A percentile compares a stretch with the other conserved stretches of the same genome.
Conservation (phyloP, 1,284 basidiomycete genomes). For the Moesziomyces globuligerus region DNA sequence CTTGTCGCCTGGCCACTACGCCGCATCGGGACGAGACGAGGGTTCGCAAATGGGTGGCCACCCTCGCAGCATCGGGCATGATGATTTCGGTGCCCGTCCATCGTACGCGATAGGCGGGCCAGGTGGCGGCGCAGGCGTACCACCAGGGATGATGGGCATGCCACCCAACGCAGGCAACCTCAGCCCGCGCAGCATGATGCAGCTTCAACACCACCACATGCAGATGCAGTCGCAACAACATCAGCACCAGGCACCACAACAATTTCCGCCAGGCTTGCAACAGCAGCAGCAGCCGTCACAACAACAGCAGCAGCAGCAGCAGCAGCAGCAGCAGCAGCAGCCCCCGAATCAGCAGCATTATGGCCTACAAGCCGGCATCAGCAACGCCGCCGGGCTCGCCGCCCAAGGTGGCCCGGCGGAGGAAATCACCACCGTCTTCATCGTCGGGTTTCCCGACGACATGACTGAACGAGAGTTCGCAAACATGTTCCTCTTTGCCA, state of each 20-base stretch:
- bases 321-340: slow-evolving; percentile 25
- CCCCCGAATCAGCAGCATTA: slow-evolving; percentile 27
- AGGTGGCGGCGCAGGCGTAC: slow-evolving; percentile 4
- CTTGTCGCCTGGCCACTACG: slow-evolving; percentile 32
- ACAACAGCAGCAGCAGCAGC: slow-evolving; percentile 32
- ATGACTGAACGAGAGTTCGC: slow-evolving; percentile 99
- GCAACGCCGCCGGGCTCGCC: slow-evolving; percentile 17
- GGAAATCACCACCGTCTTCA: slow-evolving; percentile 97
- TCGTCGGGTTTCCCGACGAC: slow-evolving; percentile 98
- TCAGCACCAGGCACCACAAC: slow-evolving; percentile 22
- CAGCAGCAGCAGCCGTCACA: slow-evolving; percentile 12
- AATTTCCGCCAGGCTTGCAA: slow-evolving; percentile 16
- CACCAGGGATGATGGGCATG: slow-evolving; percentile 29
- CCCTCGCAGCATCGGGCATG: slow-evolving; percentile 27
- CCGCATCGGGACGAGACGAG: slow-evolving; percentile 24
- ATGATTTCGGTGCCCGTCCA: slow-evolving; percentile 32
- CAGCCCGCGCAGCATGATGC: slow-evolving; percentile 59
- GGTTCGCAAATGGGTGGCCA: slow-evolving; percentile 27
- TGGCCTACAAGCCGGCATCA: slow-evolving; percentile 23
- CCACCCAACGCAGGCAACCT: slow-evolving; percentile 42
- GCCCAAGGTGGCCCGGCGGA: slow-evolving; percentile 69
- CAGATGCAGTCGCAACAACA: slow-evolving; percentile 51
- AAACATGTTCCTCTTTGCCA: slow-evolving; percentile 97
- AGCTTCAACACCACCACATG: slow-evolving; percentile 57
- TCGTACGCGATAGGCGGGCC: slow-evolving; percentile 2